These are phyloP conservation scores for Collariella sp. DNA, from an alignment of 495 filamentous ascomycete genomes.

Conservation along the genomic window DNA sequence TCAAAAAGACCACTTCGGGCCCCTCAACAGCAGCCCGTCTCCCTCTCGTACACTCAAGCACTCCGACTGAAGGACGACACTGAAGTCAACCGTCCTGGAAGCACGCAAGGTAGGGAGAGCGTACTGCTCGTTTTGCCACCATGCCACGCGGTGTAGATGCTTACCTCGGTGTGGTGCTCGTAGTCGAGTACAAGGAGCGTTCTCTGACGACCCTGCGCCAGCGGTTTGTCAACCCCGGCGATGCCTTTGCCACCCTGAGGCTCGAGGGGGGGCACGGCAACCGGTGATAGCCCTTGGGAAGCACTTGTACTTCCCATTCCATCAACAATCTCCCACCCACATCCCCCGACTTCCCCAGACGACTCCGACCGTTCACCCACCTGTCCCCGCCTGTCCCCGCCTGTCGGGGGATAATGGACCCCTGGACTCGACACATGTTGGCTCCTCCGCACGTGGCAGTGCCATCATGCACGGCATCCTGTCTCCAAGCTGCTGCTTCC, in stretches of 20 bases:
- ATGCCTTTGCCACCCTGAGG: conserved; percentile 8
- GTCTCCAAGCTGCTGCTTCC: neutral
- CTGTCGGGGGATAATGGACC: no score
- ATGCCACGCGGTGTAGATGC: neutral
- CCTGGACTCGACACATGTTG: no score
- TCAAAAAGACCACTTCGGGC: conserved; percentile 9
- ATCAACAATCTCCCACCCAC: no score
- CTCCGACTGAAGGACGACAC: conserved; percentile 8
- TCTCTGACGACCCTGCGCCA: conserved; percentile 10
- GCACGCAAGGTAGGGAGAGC: neutral
- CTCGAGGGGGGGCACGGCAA: neutral
- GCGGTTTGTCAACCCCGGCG: conserved; percentile 16
- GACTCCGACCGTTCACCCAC: no score
- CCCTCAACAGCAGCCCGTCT: neutral
- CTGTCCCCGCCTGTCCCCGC: no score
- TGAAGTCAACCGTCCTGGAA: neutral
- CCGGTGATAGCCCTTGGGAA: neutral
- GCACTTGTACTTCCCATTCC: no score
- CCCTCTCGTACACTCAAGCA: conserved; percentile 6
- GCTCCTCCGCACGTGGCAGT: no score
- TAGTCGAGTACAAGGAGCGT: conserved; percentile 4
- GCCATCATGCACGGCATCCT: no score
- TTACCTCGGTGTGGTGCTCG: neutral
- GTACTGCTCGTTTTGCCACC: neutral
- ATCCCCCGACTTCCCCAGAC: no score